phyloP scores from a whole-genome alignment of 306 rosid species.

The Carpinus viminea region DNA sequence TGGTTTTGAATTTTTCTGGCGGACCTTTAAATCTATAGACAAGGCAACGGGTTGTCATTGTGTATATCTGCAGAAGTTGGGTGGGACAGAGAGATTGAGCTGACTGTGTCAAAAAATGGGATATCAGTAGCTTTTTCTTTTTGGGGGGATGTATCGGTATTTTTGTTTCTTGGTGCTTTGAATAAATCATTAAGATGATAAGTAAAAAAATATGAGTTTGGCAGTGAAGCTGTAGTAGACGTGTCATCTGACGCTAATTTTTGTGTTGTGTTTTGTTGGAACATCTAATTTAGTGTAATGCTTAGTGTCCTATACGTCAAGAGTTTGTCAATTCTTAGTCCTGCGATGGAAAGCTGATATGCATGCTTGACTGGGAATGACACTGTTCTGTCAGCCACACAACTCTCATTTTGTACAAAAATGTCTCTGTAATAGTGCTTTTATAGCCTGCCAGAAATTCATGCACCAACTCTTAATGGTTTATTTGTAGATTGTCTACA shows the following conservation, averaged over 20 bases:
- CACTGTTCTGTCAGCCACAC: not conserved
- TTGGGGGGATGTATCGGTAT: not conserved
- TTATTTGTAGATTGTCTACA: constrained; percentile 67
- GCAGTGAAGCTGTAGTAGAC: not conserved
- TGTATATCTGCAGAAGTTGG: not conserved
- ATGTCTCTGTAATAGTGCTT: not conserved
- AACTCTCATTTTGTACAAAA: not conserved
- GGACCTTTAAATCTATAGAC: not conserved
- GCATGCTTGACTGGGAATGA: not conserved
- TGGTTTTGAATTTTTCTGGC: not conserved
- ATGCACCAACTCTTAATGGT: constrained; percentile 2
- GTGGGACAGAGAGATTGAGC: not conserved
- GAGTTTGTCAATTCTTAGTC: not conserved
- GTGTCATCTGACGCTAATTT: not conserved
- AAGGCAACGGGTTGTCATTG: not conserved
- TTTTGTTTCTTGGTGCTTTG: not conserved
- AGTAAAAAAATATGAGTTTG: not conserved
- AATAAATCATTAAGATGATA: not conserved
- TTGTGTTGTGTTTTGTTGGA: not conserved
- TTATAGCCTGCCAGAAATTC: not conserved
- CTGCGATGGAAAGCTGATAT: not conserved
- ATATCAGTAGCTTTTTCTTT: not conserved
- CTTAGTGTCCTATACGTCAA: not conserved
- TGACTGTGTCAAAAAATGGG: not conserved
- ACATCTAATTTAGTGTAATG: not conserved